Percentiles rank a stretch among this genome's conserved stretches.
Conservation (phyloP, 1,284 basidiomycete genomes). For the Rhodotorula glutinis region DNA sequence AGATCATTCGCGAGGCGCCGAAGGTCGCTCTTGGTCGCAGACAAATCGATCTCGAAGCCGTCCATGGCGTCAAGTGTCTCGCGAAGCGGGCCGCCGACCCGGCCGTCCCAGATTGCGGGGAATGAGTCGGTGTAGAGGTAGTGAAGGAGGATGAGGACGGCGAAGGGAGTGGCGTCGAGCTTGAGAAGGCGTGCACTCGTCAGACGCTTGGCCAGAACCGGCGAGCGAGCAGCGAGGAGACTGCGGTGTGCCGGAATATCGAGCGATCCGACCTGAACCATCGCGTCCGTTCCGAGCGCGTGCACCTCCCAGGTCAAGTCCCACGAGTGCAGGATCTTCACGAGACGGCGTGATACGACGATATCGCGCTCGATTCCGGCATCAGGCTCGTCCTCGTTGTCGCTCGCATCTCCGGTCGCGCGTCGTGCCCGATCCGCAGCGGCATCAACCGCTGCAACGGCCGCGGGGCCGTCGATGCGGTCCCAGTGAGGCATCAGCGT, state of each 20-base stretch:
- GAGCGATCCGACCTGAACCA: conserved; percentile 53
- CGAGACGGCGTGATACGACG: conserved; percentile 51
- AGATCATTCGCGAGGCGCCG: conserved; percentile 7
- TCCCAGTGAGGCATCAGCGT: conserved; percentile 59
- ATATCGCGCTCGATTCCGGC: conserved; percentile 53
- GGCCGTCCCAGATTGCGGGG: conserved; percentile 78
- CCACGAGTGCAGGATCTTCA: conserved; percentile 50
- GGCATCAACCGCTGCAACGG: background rate
- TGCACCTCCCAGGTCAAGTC: conserved; percentile 34
- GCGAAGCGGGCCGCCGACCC: conserved; percentile 59
- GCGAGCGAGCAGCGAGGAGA: conserved; percentile 63
- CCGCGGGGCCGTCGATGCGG: conserved; percentile 27
- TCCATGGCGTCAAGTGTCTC: conserved; percentile 39
- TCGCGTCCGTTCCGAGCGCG: conserved; percentile 62
- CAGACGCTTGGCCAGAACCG: conserved; percentile 52
- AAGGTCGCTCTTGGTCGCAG: conserved; percentile 19
- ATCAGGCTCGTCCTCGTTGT: conserved; percentile 43
- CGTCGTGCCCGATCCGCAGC: background rate
- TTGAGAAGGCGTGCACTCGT: conserved; percentile 18
- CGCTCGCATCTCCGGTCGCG: conserved; percentile 33
- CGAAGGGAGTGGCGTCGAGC: conserved; percentile 59
- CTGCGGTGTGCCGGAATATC: conserved; percentile 64
- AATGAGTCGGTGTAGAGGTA: conserved; percentile 87
- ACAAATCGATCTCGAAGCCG: conserved; percentile 19
- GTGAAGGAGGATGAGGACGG: conserved; percentile 71